Conservation (phyloP, 1,284 basidiomycete genomes). For the Psilocybe mexicana region DNA sequence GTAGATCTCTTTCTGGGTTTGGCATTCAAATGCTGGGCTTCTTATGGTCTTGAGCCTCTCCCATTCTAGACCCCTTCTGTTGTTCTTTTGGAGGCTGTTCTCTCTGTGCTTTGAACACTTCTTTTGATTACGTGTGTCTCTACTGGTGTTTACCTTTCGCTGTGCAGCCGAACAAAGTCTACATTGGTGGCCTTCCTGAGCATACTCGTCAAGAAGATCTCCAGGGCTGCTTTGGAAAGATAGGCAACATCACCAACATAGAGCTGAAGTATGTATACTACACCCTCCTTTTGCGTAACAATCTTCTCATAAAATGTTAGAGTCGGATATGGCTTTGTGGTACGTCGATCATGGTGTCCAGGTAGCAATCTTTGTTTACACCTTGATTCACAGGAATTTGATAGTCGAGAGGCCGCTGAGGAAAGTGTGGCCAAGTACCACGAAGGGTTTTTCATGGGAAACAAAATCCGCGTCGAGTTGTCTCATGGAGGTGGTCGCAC, state of each 20-base stretch:
- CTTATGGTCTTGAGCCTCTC: slow-evolving; percentile 33
- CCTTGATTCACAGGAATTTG: slow-evolving; percentile 67
- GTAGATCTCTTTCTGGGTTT: slow-evolving; percentile 33
- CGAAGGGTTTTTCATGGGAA: slow-evolving; percentile 86
- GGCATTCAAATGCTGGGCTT: slow-evolving; percentile 34
- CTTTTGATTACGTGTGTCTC: slow-evolving; percentile 50
- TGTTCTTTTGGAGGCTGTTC: slow-evolving; percentile 36
- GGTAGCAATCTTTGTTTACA: slow-evolving; percentile 3
- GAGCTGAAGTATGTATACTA: slow-evolving; percentile 74
- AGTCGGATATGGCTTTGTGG: slow-evolving; percentile 84
- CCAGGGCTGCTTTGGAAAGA: slow-evolving; percentile 80
- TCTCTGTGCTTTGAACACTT: slow-evolving; percentile 39
- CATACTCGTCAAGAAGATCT: slow-evolving; percentile 81
- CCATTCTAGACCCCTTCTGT: slow-evolving; percentile 29
- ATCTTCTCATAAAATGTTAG: slow-evolving; percentile 36
- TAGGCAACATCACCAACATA: slow-evolving; percentile 73
- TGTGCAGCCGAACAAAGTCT: slow-evolving; percentile 86
- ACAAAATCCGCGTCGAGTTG: slow-evolving; percentile 82
- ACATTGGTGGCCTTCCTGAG: slow-evolving; percentile 84
- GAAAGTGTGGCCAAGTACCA: slow-evolving; percentile 84
- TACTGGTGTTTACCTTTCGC: slow-evolving; percentile 68
- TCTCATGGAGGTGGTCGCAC: slow-evolving; percentile 80
- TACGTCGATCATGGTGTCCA: slow-evolving; percentile 39
- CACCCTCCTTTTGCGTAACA: slow-evolving; percentile 10
- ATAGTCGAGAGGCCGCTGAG: slow-evolving; percentile 74